Evolutionary conservation across 139 green algal genomes (phyloP), one percentile per base, ranked within the genome.

Genomic region (Micractinium conductrix): DNA sequence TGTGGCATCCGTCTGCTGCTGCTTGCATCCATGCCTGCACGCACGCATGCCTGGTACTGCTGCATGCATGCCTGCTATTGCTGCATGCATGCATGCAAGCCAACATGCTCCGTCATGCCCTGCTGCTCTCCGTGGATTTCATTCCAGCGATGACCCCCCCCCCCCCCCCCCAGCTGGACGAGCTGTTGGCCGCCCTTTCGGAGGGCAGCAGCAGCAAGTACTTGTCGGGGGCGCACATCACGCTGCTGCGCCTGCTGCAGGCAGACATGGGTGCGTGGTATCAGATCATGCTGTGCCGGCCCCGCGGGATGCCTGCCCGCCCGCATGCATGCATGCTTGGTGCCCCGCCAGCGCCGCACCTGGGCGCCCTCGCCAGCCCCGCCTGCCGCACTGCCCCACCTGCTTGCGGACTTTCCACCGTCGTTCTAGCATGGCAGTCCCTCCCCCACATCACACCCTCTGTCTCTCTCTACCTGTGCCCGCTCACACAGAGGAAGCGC

Each of bases 161-260:
- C 37, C 37, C 19, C 17, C 38, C 38, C 38, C 38, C 16, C 6
- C 69, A 35, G 21, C 5, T 38, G 44, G 88, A 90, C 63, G 84
- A 87, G 4, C 81, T 92, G 22, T 38, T 84, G 22, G 28, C 63
- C 10, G 74, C 92, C n/a, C 75, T 97, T 43, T 73, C 87, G 60
- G 69, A 87, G 67, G 93, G 93, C 65, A 58, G 65, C 72, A 73
- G 73, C 58, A 89, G 74, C 55, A 78, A 43, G 24, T 84, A 96
- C 79, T 85, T 98, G 68, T 84, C 73, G 0, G 79, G 93, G 43
- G 42, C 98, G n/a, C 93, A 98, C 81, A 88, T 95, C 22, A 79
- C 83, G 10, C 87, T 97, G 78, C 86, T 97, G 84, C 91, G 93
- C 55, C 79, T 96, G 79, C 45, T 94, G 62, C 91, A 94, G 74